Evolutionary conservation across 768 basidiomycete species (phyloP).

Genomic region (Lactifluus subvellereus): DNA sequence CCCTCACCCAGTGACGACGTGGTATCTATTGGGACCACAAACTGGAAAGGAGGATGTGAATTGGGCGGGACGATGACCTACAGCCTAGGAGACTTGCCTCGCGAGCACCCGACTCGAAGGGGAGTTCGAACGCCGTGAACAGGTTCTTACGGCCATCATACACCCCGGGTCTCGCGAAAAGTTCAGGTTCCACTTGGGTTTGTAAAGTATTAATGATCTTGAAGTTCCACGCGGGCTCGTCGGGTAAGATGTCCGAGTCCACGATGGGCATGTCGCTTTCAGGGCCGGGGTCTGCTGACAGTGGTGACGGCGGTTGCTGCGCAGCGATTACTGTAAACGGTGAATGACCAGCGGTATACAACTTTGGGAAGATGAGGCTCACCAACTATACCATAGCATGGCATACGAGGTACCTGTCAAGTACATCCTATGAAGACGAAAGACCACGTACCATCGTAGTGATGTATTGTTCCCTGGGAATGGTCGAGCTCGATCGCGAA

Average conservation of each 20-base stretch:
- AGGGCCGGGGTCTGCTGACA: too few species aligned
- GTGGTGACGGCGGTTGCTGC: too few species aligned
- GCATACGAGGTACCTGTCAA: neutral
- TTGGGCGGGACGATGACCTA: neutral
- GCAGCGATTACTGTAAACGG: conserved; percentile 33
- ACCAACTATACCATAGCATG: conserved; percentile 36
- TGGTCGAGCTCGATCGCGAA: conserved; percentile 56
- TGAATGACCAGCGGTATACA: neutral
- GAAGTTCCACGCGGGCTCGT: conserved; percentile 64
- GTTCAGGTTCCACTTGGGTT: conserved; percentile 44
- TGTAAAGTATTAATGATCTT: conserved; percentile 64
- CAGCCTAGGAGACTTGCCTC: conserved; percentile 39
- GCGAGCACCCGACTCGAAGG: conserved; percentile 43
- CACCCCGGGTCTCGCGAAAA: conserved; percentile 68
- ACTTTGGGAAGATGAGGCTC: conserved; percentile 21
- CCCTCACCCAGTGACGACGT: conserved; percentile 17
- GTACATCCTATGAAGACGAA: neutral
- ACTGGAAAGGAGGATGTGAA: conserved; percentile 36
- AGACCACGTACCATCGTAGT: conserved; percentile 64
- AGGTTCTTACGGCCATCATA: conserved; percentile 80
- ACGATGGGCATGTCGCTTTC: too few species aligned
- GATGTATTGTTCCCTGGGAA: conserved; percentile 50
- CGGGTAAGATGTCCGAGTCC: conserved; percentile 44
- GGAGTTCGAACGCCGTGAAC: conserved; percentile 55
- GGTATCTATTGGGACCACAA: conserved; percentile 48